Evolutionary conservation across 345 rosid species (phyloP).

Genomic region (Aurinia saxatilis): DNA sequence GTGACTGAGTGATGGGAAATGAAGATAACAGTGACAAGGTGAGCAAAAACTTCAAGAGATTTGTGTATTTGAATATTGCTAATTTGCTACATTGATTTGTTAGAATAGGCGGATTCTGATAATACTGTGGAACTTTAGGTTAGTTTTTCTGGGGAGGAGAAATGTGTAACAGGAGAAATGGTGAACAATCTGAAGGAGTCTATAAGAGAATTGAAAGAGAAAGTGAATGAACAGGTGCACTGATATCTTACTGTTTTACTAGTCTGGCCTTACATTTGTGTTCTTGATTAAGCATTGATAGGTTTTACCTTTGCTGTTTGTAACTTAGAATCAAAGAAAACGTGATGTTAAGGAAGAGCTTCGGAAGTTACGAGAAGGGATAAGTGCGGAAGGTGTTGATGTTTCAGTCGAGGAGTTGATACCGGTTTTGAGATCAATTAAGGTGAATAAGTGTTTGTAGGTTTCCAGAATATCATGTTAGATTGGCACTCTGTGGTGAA

Average conservation of each 20-base stretch:
- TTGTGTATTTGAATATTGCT: neutral
- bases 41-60: neutral
- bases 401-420: conserved; percentile 35
- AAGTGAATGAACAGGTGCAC: conserved; percentile 38
- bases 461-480: neutral
- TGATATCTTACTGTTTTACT: too few species aligned
- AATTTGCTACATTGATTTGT: neutral
- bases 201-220: conserved; percentile 23
- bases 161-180: conserved; percentile 11
- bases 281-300: neutral
- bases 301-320: neutral
- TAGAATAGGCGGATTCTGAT: conserved; percentile 2
- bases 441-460: conserved; percentile 31
- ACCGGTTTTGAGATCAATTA: conserved; percentile 35
- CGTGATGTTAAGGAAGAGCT: conserved; percentile 28
- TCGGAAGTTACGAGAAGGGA: conserved; percentile 35
- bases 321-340: conserved; percentile 39
- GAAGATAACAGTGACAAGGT: conserved; percentile 22
- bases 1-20: conserved; percentile 3
- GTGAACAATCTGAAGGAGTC: conserved; percentile 28
- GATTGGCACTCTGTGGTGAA: neutral
- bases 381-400: conserved; percentile 28
- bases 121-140: conserved; percentile 4
- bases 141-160: neutral
- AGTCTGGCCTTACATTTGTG: too few species aligned